Evolutionary conservation across 345 rosid species (phyloP).

Genomic region (Citrus trifoliata): DNA sequence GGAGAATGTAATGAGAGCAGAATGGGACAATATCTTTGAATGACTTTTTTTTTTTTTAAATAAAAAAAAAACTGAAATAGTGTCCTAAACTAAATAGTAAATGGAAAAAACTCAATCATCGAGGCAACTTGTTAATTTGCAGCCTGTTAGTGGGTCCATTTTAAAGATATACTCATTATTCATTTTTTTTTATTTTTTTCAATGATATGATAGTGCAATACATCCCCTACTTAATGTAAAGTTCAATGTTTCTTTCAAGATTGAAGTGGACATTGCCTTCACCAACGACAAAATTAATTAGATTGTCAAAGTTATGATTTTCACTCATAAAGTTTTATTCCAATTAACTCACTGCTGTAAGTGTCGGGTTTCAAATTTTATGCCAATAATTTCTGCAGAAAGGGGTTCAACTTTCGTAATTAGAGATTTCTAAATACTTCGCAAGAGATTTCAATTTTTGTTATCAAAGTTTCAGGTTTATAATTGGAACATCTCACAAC

Average conservation of each 20-base stretch:
- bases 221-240: background rate
- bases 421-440: too few relatives aligned
- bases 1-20: background rate
- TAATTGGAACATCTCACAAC: too few relatives aligned
- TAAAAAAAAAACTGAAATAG: background rate
- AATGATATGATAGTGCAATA: background rate
- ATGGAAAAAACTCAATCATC: background rate
- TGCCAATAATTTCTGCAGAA: too few relatives aligned
- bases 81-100: background rate
- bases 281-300: background rate
- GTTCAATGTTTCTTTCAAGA: background rate
- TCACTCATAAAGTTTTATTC: too few relatives aligned
- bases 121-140: background rate
- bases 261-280: slow-evolving; percentile 11
- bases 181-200: background rate
- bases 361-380: too few relatives aligned
- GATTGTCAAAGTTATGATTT: background rate
- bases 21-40: background rate
- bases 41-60: background rate
- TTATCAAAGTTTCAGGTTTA: too few relatives aligned
- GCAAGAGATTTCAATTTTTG: too few relatives aligned
- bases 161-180: background rate
- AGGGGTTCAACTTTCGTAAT: too few relatives aligned
- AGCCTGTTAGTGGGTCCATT: background rate
- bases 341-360: too few relatives aligned